Percentiles rank a stretch among this genome's conserved stretches.
phyloP scores from a whole-genome alignment of 495 filamentous ascomycete species.

The Xylaria palmicola region DNA sequence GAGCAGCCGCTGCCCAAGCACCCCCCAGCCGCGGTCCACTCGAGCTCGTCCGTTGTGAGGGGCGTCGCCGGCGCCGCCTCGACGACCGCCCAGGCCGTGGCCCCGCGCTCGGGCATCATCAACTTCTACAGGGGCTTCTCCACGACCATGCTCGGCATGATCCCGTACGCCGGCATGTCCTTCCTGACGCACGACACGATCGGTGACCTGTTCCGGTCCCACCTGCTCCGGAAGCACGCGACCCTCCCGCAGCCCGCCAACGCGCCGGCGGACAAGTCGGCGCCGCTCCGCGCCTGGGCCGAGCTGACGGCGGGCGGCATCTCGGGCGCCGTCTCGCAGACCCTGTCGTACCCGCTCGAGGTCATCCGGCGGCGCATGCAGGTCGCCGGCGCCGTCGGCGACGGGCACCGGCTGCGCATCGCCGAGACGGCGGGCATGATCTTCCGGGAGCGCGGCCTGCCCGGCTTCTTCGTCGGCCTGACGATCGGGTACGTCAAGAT shows the following conservation, averaged over 20 bases:
- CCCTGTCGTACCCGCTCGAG: conserved; percentile 88
- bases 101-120: conserved; percentile 64
- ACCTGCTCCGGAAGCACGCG: conserved; percentile 65
- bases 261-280: conserved; percentile 55
- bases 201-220: conserved; percentile 74
- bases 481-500: conserved; percentile 95
- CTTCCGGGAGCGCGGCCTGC: conserved; percentile 68
- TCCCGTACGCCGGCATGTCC: conserved; percentile 95
- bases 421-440: conserved; percentile 74
- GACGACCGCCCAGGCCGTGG: conserved; percentile 33
- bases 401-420: conserved; percentile 75
- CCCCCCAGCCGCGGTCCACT: conserved; percentile 1
- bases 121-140: conserved; percentile 97
- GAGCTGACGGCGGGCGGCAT: conserved; percentile 80
- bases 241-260: conserved; percentile 47
- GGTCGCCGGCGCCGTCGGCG: conserved; percentile 89
- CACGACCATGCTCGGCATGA: conserved; percentile 86
- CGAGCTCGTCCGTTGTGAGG: conserved; percentile 16
- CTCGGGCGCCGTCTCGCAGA: conserved; percentile 86
- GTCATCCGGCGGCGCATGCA: conserved; percentile 93
- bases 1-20: conserved; percentile 53
- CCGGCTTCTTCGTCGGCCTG: conserved; percentile 89
- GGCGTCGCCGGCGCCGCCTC: conserved; percentile 24
- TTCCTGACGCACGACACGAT: conserved; percentile 92
- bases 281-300: conserved; percentile 72